Percentiles rank a stretch among this genome's conserved stretches.
phyloP scores from a whole-genome alignment of 2,329 filamentous ascomycete genomes.

The Zymoseptoria brevis region DNA sequence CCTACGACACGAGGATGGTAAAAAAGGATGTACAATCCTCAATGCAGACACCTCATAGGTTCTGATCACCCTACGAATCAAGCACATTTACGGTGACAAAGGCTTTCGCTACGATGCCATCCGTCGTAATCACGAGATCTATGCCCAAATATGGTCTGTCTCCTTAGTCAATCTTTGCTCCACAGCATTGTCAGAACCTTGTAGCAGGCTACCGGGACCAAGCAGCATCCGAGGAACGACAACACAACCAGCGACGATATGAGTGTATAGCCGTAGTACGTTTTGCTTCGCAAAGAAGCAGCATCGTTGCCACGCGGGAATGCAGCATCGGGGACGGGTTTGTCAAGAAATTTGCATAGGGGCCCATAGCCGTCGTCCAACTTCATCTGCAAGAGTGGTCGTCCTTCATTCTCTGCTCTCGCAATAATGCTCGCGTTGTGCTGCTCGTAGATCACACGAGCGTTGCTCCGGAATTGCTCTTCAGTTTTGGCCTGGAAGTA shows the following conservation, averaged over 20 bases:
- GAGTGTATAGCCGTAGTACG: slow-evolving; percentile 1
- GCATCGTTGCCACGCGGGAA: slow-evolving; percentile 4
- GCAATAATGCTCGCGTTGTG: background rate
- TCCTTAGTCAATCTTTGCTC: background rate
- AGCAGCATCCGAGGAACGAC: background rate
- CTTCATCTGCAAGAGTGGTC: slow-evolving; percentile 1
- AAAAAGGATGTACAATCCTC: no score
- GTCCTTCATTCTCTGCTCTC: background rate
- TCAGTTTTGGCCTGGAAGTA: background rate
- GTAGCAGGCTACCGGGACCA: background rate
- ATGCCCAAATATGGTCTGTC: no score
- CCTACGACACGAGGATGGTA: no score
- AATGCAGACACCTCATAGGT: background rate
- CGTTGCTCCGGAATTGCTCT: background rate
- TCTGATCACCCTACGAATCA: background rate
- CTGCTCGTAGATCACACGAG: background rate
- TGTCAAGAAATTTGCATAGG: slow-evolving; percentile 6
- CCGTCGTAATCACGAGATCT: background rate
- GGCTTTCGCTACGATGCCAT: background rate
- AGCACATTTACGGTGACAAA: background rate
- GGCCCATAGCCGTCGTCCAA: slow-evolving; percentile 6
- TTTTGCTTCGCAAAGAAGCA: slow-evolving; percentile 3
- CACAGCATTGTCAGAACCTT: background rate
- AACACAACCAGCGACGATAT: background rate
- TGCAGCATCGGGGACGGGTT: slow-evolving; percentile 2